Conservation (phyloP, 2,329 filamentous ascomycete species). For the Sarocladiaceae sp. region DNA sequence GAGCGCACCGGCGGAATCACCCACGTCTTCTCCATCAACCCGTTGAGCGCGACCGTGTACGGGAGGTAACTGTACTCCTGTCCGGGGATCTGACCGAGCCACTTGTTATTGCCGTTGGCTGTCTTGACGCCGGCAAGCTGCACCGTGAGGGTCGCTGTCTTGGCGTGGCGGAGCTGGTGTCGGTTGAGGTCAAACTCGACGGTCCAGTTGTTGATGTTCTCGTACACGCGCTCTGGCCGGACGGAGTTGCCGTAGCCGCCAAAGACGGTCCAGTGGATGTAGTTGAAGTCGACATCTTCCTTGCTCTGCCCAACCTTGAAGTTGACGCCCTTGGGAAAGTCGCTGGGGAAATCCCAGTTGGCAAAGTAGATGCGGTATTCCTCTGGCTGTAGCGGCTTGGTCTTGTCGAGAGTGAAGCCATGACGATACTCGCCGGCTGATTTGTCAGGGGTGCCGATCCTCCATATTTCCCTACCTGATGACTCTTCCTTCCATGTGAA, state of each 20-base stretch:
- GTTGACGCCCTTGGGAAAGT: conserved; percentile 55
- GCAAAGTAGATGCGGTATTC: conserved; percentile 60
- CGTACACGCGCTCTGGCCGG: conserved; percentile 36
- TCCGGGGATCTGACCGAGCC: conserved; percentile 46
- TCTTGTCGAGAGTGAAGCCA: conserved; percentile 44
- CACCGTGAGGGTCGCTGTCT: conserved; percentile 53
- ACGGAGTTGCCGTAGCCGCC: conserved; percentile 48
- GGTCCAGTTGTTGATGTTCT: conserved; percentile 56
- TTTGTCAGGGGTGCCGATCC: conserved; percentile 60
- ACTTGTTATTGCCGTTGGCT: conserved; percentile 54
- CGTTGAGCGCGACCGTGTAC: conserved; percentile 39
- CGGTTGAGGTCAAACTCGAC: conserved; percentile 45
- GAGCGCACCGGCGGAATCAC: conserved; percentile 45
- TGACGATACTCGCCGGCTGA: conserved; percentile 57
- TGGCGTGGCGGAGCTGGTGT: conserved; percentile 35
- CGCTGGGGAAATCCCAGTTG: conserved; percentile 52
- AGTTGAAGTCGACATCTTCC: conserved; percentile 50
- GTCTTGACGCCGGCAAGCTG: conserved; percentile 59
- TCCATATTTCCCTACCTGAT: conserved; percentile 55
- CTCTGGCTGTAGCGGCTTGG: conserved; percentile 46
- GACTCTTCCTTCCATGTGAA: conserved; percentile 47
- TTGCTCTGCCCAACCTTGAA: conserved; percentile 53
- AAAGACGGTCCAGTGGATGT: conserved; percentile 63
- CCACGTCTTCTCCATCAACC: conserved; percentile 44
- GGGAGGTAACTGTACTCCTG: conserved; percentile 50